phyloP scores from a whole-genome alignment of 2,329 filamentous ascomycete genomes.

The Emericellopsis atlantica region DNA sequence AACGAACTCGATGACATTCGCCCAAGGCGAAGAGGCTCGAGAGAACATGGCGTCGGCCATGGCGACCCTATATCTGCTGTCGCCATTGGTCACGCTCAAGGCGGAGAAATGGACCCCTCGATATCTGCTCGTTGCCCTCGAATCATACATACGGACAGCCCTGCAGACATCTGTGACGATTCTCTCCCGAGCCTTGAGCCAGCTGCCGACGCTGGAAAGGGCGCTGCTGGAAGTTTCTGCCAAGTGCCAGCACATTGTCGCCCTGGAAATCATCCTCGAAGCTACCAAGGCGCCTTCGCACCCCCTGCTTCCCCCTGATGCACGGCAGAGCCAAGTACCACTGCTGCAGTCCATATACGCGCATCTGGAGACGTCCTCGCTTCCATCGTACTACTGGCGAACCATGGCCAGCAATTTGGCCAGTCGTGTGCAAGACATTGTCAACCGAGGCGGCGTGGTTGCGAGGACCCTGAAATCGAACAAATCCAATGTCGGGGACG shows the following conservation, averaged over 20 bases:
- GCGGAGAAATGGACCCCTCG: slow-evolving; percentile 50
- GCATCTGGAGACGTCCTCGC: slow-evolving; percentile 73
- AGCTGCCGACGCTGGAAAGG: slow-evolving; percentile 70
- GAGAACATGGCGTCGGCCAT: slow-evolving; percentile 62
- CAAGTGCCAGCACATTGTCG: slow-evolving; percentile 84
- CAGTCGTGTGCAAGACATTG: slow-evolving; percentile 69
- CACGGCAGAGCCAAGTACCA: slow-evolving; percentile 21
- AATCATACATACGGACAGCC: slow-evolving; percentile 70
- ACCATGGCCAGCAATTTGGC: slow-evolving; percentile 70
- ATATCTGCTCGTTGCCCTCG: slow-evolving; percentile 63
- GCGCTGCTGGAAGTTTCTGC: slow-evolving; percentile 71
- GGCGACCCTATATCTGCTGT: slow-evolving; percentile 68
- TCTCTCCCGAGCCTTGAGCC: slow-evolving; percentile 62
- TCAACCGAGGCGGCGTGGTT: slow-evolving; percentile 70
- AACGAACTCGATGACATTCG: slow-evolving; percentile 39
- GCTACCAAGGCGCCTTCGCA: slow-evolving; percentile 55
- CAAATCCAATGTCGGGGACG: slow-evolving; percentile 59
- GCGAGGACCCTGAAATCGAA: slow-evolving; percentile 71
- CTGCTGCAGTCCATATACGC: slow-evolving; percentile 63
- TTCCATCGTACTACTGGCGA: slow-evolving; percentile 90
- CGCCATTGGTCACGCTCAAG: slow-evolving; percentile 44
- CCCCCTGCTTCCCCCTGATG: slow-evolving; percentile 38
- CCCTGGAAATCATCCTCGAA: slow-evolving; percentile 66
- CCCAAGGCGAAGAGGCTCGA: slow-evolving; percentile 62
- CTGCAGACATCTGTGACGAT: slow-evolving; percentile 67